Conservation (phyloP, 2,329 filamentous ascomycete genomes). For the Beauveria australis region DNA sequence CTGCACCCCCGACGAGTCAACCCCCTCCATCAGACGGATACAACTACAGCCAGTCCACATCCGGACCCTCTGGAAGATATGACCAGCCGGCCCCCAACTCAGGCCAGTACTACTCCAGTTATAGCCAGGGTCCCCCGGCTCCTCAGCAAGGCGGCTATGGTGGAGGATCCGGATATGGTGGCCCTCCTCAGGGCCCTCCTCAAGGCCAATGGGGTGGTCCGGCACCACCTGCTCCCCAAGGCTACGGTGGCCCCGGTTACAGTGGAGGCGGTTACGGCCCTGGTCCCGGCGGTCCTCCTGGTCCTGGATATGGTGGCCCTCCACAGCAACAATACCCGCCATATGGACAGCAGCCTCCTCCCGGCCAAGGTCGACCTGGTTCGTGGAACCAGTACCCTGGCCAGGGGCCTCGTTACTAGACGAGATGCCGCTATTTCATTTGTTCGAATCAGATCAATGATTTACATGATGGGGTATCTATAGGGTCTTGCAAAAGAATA, state of each 20-base stretch:
- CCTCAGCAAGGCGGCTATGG: conserved; percentile 21
- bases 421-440: not conserved
- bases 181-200: conserved; percentile 13
- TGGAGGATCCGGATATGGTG: conserved; percentile 20
- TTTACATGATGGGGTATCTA: not conserved
- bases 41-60: conserved; percentile 30
- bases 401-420: conserved; percentile 26
- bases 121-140: conserved; percentile 21
- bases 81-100: conserved; percentile 26
- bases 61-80: conserved; percentile 19
- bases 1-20: conserved; percentile 26
- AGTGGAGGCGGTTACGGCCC: conserved; percentile 12
- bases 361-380: conserved; percentile 18
- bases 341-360: conserved; percentile 17
- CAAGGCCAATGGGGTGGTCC: conserved; percentile 15
- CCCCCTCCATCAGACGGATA: conserved; percentile 26
- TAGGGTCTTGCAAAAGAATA: not conserved
- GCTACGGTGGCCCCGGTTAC: conserved; percentile 18
- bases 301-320: conserved; percentile 3
- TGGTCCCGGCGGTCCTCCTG: conserved; percentile 8
- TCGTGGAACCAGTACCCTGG: conserved; percentile 32
- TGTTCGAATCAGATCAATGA: not conserved
- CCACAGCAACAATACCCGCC: conserved; percentile 18
- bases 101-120: conserved; percentile 24
- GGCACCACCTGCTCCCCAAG: conserved; percentile 16